phyloP scores from a whole-genome alignment of 2,329 filamentous ascomycete genomes.

The Hymenoscyphus infarciens region DNA sequence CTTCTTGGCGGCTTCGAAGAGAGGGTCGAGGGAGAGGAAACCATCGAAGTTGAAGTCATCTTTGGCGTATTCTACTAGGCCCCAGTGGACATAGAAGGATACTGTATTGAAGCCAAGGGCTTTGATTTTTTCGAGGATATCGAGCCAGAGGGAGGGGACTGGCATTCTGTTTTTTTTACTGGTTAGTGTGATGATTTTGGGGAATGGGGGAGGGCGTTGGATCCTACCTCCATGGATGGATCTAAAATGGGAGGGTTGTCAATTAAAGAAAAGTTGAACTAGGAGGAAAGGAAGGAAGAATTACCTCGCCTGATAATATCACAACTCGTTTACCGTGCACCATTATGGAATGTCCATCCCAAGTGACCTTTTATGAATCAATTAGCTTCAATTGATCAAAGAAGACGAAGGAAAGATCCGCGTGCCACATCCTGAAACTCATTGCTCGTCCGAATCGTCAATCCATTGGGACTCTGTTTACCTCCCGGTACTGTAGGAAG shows the following conservation, averaged over 20 bases:
- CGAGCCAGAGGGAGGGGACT: neutral
- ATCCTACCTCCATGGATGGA: neutral
- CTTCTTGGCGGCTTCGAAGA: neutral
- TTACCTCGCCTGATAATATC: conserved; percentile 3
- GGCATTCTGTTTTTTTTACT: neutral
- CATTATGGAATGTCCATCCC: conserved; percentile 1
- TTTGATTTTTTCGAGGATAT: conserved; percentile 6
- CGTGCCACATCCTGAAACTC: neutral
- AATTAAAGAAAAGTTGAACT: neutral
- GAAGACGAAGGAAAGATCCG: neutral
- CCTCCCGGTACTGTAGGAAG: too few relatives aligned
- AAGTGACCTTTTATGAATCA: neutral
- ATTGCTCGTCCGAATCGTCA: neutral
- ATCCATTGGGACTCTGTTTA: neutral
- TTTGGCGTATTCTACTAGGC: conserved; percentile 1
- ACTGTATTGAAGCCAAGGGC: neutral
- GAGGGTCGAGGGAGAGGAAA: neutral
- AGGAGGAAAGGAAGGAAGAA: neutral
- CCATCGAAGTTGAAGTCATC: neutral
- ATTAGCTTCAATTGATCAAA: neutral
- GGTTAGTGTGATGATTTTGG: neutral
- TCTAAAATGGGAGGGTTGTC: neutral
- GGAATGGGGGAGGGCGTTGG: neutral
- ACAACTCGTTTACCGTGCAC: neutral
- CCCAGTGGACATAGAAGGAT: conserved; percentile 2